Conservation (phyloP, 495 filamentous ascomycete species). For the Talaromyces nanjingensis region DNA sequence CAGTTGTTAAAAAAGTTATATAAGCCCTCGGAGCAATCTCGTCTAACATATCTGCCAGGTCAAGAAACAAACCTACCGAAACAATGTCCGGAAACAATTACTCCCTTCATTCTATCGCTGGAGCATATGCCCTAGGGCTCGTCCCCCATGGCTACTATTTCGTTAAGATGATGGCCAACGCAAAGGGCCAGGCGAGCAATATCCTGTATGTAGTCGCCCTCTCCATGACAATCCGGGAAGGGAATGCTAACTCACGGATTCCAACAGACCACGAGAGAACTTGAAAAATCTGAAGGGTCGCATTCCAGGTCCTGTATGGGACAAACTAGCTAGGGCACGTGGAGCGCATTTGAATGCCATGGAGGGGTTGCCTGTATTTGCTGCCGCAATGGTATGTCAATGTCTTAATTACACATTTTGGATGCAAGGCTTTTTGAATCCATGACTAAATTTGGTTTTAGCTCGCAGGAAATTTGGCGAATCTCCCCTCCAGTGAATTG, state of each 20-base stretch:
- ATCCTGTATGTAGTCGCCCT: conserved; percentile 12
- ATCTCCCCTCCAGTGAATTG: conserved; percentile 18
- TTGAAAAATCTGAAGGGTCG: conserved; percentile 19
- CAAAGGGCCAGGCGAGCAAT: conserved; percentile 20
- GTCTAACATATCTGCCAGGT: background rate
- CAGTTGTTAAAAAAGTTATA: background rate
- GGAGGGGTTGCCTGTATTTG: conserved; percentile 23
- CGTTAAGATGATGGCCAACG: conserved; percentile 25
- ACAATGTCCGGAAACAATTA: conserved; percentile 13
- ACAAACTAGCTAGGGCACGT: conserved; percentile 18
- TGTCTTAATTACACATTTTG: background rate
- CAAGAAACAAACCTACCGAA: background rate
- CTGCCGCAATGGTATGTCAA: conserved; percentile 19
- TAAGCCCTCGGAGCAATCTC: background rate
- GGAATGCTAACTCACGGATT: background rate
- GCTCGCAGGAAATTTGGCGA: conserved; percentile 22
- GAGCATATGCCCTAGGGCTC: conserved; percentile 21
- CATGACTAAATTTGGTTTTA: background rate
- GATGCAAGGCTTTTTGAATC: background rate
- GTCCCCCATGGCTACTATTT: conserved; percentile 22
- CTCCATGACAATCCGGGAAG: background rate
- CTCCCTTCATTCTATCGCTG: conserved; percentile 20
- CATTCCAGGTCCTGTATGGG: conserved; percentile 17
- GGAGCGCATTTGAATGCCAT: conserved; percentile 24
- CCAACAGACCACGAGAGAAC: conserved; percentile 21